phyloP scores from a whole-genome alignment of 257 asterid genomes.

The Solanum lycopersicoides region DNA sequence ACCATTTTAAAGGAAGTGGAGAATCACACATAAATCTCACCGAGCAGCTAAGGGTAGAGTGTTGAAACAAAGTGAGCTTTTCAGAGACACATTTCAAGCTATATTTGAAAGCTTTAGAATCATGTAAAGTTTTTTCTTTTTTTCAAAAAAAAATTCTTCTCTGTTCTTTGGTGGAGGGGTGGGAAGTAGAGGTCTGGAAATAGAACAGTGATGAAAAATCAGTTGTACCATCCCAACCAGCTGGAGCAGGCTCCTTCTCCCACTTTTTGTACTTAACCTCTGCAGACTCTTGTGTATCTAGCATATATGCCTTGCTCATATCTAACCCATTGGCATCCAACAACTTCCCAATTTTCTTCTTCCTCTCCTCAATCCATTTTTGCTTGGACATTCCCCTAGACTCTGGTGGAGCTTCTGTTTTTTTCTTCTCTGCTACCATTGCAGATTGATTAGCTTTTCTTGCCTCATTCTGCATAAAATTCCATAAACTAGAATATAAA shows the following conservation, averaged over 20 bases:
- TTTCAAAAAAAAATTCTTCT: neutral
- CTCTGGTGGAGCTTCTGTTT: conserved; percentile 57
- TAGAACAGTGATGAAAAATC: neutral
- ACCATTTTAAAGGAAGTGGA: neutral
- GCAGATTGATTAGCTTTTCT: conserved; percentile 92
- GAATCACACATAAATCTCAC: neutral
- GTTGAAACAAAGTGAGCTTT: neutral
- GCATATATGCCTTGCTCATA: conserved; percentile 86
- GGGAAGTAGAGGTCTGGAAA: neutral
- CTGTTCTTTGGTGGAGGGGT: neutral
- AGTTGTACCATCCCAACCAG: conserved; percentile 89
- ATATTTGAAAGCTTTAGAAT: neutral
- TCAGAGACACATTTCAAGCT: neutral
- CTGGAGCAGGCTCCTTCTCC: conserved; percentile 94
- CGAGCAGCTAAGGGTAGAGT: neutral
- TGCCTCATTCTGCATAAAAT: conserved; percentile 56
- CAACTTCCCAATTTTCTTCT: conserved; percentile 83
- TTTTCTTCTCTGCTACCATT: conserved; percentile 81
- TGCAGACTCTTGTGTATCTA: conserved; percentile 86
- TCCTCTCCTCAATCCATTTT: conserved; percentile 96
- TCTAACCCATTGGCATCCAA: conserved; percentile 90
- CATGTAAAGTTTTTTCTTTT: neutral
- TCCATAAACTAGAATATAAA: neutral
- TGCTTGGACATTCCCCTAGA: conserved; percentile 92
- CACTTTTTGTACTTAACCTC: conserved; percentile 81